These are phyloP conservation scores for Phytophthora agathidicida DNA, from an alignment of 352 stramenopile species.

Conservation along the genomic window DNA sequence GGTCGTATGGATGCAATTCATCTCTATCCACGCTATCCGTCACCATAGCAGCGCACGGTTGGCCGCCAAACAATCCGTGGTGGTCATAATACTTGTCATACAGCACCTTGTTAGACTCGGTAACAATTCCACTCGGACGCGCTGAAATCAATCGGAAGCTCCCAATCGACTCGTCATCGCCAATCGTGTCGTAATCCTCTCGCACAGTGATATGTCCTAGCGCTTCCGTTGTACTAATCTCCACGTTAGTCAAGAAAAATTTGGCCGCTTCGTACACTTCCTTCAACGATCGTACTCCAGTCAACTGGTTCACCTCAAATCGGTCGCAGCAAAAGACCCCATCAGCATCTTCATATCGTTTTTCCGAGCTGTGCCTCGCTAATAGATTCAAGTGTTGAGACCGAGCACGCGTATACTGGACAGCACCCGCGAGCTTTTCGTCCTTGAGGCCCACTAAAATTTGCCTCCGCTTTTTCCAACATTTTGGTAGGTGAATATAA, in stretches of 20 bases:
- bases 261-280: slow-evolving; percentile 36
- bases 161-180: slow-evolving; percentile 20
- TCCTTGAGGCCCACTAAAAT: slow-evolving; percentile 25
- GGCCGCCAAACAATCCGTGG: neutral
- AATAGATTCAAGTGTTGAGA: slow-evolving; percentile 8
- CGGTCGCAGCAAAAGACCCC: slow-evolving; percentile 39
- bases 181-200: slow-evolving; percentile 42
- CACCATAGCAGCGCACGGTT: slow-evolving; percentile 20
- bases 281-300: slow-evolving; percentile 16
- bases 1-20: slow-evolving; percentile 41
- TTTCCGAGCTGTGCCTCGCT: slow-evolving; percentile 36
- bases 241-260: slow-evolving; percentile 47
- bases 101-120: slow-evolving; percentile 32
- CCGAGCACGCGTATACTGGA: neutral
- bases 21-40: slow-evolving; percentile 40
- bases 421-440: slow-evolving; percentile 5
- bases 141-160: slow-evolving; percentile 34
- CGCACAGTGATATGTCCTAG: slow-evolving; percentile 47
- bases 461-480: slow-evolving; percentile 20
- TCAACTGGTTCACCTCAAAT: slow-evolving; percentile 39
- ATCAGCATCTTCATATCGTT: slow-evolving; percentile 39
- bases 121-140: slow-evolving; percentile 8
- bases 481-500: slow-evolving; percentile 12
- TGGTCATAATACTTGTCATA: slow-evolving; percentile 32
- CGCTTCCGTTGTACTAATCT: slow-evolving; percentile 52